These are phyloP conservation scores for Dinochytrium kinnereticum DNA, from an alignment of 371 early-diverging fungal genomes.

Conservation along the genomic window DNA sequence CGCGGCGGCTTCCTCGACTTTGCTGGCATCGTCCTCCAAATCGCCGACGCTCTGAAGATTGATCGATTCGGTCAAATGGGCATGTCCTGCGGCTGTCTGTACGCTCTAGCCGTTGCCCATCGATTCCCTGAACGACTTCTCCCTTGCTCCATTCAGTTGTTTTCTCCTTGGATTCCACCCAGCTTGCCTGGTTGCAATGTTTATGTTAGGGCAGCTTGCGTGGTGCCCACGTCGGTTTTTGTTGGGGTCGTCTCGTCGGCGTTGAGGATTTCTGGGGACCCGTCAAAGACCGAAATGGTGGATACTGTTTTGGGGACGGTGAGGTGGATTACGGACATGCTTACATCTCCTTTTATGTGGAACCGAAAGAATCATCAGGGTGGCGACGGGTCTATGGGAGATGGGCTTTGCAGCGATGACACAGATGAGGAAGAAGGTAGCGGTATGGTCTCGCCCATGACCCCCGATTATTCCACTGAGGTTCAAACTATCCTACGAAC, in stretches of 20 bases:
- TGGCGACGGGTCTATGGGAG: background rate
- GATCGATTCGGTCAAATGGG: slow-evolving; percentile 11
- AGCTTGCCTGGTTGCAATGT: background rate
- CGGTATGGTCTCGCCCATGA: no score
- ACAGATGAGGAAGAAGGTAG: no score
- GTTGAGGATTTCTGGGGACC: background rate
- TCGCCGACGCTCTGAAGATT: slow-evolving; percentile 16
- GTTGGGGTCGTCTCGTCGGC: background rate
- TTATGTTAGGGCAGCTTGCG: background rate
- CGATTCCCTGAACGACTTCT: background rate
- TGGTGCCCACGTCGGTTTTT: slow-evolving; percentile 1
- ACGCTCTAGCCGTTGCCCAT: slow-evolving; percentile 10
- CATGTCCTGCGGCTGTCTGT: slow-evolving; percentile 14
- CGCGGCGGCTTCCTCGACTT: slow-evolving; percentile 10
- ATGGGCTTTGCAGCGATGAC: background rate
- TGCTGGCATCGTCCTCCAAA: background rate
- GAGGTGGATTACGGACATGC: background rate
- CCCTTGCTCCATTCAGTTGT: background rate
- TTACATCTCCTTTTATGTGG: slow-evolving; percentile 2
- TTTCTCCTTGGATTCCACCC: slow-evolving; percentile 18
- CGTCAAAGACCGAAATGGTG: background rate
- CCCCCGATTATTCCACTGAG: background rate
- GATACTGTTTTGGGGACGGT: background rate
- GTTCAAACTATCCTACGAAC: no score
- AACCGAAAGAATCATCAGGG: background rate